Evolutionary conservation across 2,329 filamentous ascomycete genomes (phyloP), one percentile per base, ranked within the genome.

Genomic region (Trichoderma endophyticum): DNA sequence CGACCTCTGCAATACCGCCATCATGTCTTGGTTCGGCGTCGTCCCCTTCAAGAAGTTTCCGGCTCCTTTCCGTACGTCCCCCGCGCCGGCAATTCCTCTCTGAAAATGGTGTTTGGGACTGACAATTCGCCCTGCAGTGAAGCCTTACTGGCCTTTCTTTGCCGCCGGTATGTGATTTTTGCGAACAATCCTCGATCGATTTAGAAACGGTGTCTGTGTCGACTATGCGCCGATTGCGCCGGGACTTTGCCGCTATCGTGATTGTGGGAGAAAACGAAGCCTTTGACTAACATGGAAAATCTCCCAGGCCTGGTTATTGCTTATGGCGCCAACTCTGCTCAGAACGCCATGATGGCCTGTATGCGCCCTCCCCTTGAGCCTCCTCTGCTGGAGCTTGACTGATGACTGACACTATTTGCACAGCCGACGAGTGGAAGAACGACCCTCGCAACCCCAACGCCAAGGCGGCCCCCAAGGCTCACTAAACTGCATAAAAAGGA

Each of bases 381-480:
- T 57, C 36, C 9, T 48, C 67, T 30, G 26, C 70, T 30, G n/a
- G 3, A 8, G 18, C 12, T n/a, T 63, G 4, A 61, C 12, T 24
- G 36, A 24, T 15, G 15, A 73, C 78, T 81, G 73, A 81, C 76
- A 61, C 73, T 73, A 34, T 73, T 73, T 60, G 30, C 63, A 75
- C 78, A 98, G 95, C 90, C 86, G 93, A 93, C 79, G 94, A 98
- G 87, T 98, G 89, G 90, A 97, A 95, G 91, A 97, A 97, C 88
- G 95, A 98, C 85, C 94, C 95, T 77, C 91, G 95, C 84, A 98
- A 98, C 89, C 91, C 90, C 76, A 86, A 87, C 78, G 83, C 83
- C 77, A 87, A 85, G 82, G 77, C 81, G 71, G 81, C 79, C 73
- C 76, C 79, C 73, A 76, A 80, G 61, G 79, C 78, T 71, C 86